Percentiles rank a stretch among this genome's conserved stretches.
Evolutionary conservation across 176 grass and related monocot genomes (phyloP).

Genomic region (Oryza punctata): DNA sequence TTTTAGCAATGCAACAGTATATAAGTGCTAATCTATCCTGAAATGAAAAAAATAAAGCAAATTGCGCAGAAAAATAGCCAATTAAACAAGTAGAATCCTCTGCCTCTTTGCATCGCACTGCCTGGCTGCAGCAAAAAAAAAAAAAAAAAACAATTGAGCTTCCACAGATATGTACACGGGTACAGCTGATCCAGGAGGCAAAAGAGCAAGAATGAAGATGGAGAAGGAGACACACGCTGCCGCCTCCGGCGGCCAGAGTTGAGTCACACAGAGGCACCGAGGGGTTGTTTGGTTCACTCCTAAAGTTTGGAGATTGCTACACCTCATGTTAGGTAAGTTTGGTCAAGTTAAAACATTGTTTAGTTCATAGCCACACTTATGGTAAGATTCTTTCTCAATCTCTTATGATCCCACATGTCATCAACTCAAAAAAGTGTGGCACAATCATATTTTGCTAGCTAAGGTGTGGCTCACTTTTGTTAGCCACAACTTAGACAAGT

Average conservation of each 20-base stretch:
- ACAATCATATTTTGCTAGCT: too few relatives aligned
- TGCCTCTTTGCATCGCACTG: constrained; percentile 42
- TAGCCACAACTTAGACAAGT: too few relatives aligned
- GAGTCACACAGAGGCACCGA: not conserved
- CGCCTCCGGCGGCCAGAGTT: not conserved
- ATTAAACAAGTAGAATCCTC: not conserved
- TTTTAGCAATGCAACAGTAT: not conserved
- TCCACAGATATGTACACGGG: not conserved
- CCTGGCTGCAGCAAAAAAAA: constrained; percentile 21
- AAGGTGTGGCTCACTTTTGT: too few relatives aligned
- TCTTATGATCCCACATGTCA: too few relatives aligned
- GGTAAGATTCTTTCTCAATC: too few relatives aligned
- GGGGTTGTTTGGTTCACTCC: too few relatives aligned
- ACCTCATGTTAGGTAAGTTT: too few relatives aligned
- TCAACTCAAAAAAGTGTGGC: too few relatives aligned
- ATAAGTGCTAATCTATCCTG: not conserved
- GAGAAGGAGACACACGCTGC: not conserved
- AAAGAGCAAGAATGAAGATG: constrained; percentile 34
- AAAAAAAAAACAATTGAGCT: constrained; percentile 37
- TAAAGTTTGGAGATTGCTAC: too few relatives aligned
- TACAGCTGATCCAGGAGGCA: constrained; percentile 30
- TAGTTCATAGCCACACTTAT: too few relatives aligned
- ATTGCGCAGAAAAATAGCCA: constrained; percentile 18
- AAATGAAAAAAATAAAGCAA: constrained; percentile 8
- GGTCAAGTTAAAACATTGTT: too few relatives aligned